phyloP scores from a whole-genome alignment of 768 basidiomycete genomes.

The Collybiopsis luxurians region DNA sequence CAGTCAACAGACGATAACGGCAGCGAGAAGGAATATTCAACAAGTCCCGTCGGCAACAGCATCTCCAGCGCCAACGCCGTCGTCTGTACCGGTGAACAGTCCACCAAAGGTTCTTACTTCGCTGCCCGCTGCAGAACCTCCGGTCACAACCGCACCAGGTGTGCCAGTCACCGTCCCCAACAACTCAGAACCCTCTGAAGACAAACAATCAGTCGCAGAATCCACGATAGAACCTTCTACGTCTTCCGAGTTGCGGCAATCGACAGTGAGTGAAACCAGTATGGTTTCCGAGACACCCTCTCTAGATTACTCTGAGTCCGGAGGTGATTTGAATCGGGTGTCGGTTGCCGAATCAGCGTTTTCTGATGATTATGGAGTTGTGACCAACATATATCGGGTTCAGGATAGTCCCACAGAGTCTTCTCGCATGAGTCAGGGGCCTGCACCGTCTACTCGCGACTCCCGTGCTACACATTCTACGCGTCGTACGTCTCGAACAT shows the following conservation, averaged over 20 bases:
- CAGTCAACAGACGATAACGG: constrained; percentile 17
- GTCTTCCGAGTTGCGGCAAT: neutral
- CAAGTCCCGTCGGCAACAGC: neutral
- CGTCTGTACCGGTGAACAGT: neutral
- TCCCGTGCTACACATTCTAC: constrained; percentile 19
- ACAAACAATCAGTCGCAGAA: neutral
- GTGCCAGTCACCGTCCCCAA: neutral
- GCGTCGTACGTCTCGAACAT: constrained; percentile 34
- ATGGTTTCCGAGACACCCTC: neutral
- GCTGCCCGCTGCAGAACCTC: neutral
- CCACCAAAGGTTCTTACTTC: neutral
- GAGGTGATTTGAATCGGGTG: constrained; percentile 6
- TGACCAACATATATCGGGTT: neutral
- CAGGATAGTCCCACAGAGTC: neutral
- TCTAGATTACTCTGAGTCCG: neutral
- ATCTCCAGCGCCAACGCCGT: neutral
- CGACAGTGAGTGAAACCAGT: neutral
- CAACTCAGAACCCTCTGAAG: neutral
- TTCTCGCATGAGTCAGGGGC: neutral
- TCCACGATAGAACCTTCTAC: neutral
- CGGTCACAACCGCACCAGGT: neutral
- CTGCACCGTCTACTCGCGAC: neutral
- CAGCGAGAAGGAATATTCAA: neutral
- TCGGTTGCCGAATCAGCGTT: neutral
- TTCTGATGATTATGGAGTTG: neutral